phyloP scores from a whole-genome alignment of 106 monocot species.

The Dioscorea zingiberensis region DNA sequence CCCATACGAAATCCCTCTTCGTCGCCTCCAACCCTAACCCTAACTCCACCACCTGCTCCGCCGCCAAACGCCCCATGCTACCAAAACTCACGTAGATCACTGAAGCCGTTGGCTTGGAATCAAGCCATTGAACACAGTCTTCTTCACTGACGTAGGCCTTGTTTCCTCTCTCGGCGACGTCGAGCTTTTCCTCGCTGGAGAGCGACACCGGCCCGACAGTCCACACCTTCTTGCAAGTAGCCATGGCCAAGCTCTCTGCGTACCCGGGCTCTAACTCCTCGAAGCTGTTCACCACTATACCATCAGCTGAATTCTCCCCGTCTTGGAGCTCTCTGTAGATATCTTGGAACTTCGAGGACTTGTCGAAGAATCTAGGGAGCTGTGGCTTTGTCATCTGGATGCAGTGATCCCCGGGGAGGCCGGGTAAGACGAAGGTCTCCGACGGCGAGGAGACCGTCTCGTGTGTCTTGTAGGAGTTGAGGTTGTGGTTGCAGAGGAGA shows the following conservation, averaged over 20 bases:
- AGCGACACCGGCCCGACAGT: background rate
- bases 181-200: background rate
- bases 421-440: background rate
- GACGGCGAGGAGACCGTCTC: background rate
- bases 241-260: background rate
- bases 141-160: background rate
- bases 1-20: background rate
- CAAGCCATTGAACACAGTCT: background rate
- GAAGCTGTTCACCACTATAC: slow-evolving; percentile 5
- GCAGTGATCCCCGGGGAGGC: no score
- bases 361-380: background rate
- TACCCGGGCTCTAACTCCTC: slow-evolving; percentile 4
- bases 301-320: slow-evolving; percentile 1
- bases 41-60: background rate
- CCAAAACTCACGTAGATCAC: slow-evolving; percentile 11
- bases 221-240: slow-evolving; percentile 1
- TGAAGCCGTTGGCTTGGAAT: background rate
- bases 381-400: background rate
- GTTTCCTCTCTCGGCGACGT: slow-evolving; percentile 4
- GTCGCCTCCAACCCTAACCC: background rate
- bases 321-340: background rate
- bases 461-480: background rate
- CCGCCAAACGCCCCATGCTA: background rate
- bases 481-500: background rate
- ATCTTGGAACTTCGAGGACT: background rate